Conservation (phyloP, 2,329 filamentous ascomycete species). For the Arthrobotrys conoides region DNA sequence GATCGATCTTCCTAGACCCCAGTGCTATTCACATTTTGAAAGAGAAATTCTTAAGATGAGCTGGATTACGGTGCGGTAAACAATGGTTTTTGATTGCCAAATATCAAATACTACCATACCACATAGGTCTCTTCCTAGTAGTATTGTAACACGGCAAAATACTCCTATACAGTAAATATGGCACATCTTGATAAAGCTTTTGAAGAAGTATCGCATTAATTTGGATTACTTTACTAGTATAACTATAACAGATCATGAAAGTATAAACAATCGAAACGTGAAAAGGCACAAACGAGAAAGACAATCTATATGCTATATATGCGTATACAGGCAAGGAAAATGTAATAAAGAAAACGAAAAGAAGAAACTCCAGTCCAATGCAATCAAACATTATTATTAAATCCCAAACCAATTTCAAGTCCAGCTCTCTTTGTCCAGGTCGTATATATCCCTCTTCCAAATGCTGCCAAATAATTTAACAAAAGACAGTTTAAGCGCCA, state of each 20-base stretch:
- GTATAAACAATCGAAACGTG: not conserved
- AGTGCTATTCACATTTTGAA: too few relatives aligned
- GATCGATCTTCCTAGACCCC: too few relatives aligned
- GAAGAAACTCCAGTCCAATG: conserved; percentile 17
- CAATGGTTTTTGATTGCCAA: too few relatives aligned
- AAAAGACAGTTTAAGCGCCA: conserved; percentile 12
- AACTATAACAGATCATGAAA: not conserved
- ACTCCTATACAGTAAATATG: too few relatives aligned
- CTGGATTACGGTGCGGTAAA: too few relatives aligned
- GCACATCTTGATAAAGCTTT: not conserved
- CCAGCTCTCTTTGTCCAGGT: conserved; percentile 6
- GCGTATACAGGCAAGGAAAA: not conserved
- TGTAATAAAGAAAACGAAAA: not conserved
- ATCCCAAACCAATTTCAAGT: conserved; percentile 12
- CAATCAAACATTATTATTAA: not conserved
- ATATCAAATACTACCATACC: too few relatives aligned
- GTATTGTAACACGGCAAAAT: too few relatives aligned
- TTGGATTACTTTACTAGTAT: too few relatives aligned
- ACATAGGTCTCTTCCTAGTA: too few relatives aligned
- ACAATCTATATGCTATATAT: conserved; percentile 19
- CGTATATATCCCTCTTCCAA: not conserved
- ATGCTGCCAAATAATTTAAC: too few relatives aligned
- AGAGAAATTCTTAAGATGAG: too few relatives aligned
- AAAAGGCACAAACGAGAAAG: not conserved
- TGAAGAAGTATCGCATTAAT: not conserved